A percentile compares a stretch with the other conserved stretches of the same genome.
Conservation (phyloP, 306 rosid genomes). For the Glycine soja region DNA sequence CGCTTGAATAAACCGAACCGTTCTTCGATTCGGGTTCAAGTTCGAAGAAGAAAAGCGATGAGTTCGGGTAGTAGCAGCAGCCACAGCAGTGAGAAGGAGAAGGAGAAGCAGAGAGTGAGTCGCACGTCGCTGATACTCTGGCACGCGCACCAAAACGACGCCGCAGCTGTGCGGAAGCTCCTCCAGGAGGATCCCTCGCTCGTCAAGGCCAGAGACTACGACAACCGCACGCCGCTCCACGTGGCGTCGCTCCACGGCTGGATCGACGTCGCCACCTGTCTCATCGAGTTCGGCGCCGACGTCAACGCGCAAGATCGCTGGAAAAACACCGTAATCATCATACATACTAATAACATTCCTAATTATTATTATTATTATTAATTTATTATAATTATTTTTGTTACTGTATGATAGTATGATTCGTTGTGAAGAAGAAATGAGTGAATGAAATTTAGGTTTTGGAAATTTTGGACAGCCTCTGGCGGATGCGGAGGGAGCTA, state of each 20-base stretch:
- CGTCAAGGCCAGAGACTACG: constrained; percentile 86
- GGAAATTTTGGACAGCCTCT: constrained; percentile 67
- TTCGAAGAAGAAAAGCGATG: constrained; percentile 20
- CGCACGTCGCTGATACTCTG: constrained; percentile 88
- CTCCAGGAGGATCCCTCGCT: constrained; percentile 88
- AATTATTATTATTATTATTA: no score
- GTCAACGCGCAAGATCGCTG: constrained; percentile 99
- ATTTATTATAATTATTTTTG: no score
- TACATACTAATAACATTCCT: no score
- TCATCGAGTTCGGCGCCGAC: constrained; percentile 84
- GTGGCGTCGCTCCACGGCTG: constrained; percentile 96
- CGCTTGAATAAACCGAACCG: not conserved
- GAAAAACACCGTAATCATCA: constrained; percentile 77
- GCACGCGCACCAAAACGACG: constrained; percentile 97
- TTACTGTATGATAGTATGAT: no score
- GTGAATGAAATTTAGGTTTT: no score
- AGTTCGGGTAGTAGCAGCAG: constrained; percentile 40
- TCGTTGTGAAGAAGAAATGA: no score
- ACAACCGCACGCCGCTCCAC: constrained; percentile 92
- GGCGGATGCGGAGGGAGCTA: constrained; percentile 99
- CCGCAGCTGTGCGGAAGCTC: constrained; percentile 86
- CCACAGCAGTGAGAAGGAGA: constrained; percentile 41
- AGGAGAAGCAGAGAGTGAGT: constrained; percentile 89
- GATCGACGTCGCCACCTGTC: constrained; percentile 84
- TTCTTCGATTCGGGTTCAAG: not conserved